Evolutionary conservation across 352 stramenopile genomes (phyloP).

Genomic region (Globisporangium alternatum): DNA sequence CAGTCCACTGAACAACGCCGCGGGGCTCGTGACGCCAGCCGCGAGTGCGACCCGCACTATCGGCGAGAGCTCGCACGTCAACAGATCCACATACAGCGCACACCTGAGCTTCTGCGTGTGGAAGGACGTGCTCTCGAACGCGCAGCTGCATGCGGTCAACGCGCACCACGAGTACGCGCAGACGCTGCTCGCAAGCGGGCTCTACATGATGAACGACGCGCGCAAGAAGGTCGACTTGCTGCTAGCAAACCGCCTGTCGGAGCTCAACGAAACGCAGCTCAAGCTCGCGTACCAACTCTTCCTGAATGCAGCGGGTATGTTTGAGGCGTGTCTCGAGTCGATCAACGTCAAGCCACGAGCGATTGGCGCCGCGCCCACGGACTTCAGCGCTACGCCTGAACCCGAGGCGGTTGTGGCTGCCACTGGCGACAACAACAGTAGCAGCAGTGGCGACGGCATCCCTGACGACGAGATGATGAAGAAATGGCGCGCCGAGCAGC

Average conservation of each 20-base stretch:
- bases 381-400: constrained; percentile 26
- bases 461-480: constrained; percentile 41
- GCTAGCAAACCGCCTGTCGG: constrained; percentile 31
- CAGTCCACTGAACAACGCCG: constrained; percentile 13
- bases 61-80: neutral
- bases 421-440: neutral
- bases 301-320: constrained; percentile 49
- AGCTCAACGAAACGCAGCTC: constrained; percentile 58
- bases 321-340: constrained; percentile 46
- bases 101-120: constrained; percentile 57
- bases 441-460: neutral
- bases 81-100: constrained; percentile 18
- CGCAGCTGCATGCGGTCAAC: constrained; percentile 42
- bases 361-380: constrained; percentile 30
- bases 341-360: constrained; percentile 30
- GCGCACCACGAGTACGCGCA: constrained; percentile 58
- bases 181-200: constrained; percentile 37
- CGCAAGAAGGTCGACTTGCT: constrained; percentile 41
- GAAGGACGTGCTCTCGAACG: constrained; percentile 46
- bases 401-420: neutral
- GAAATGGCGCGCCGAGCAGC: constrained; percentile 61
- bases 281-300: constrained; percentile 70
- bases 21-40: neutral
- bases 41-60: neutral
- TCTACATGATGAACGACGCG: constrained; percentile 44